Evolutionary conservation across 2,329 filamentous ascomycete genomes (phyloP).

Genomic region (Truncatella angustata): DNA sequence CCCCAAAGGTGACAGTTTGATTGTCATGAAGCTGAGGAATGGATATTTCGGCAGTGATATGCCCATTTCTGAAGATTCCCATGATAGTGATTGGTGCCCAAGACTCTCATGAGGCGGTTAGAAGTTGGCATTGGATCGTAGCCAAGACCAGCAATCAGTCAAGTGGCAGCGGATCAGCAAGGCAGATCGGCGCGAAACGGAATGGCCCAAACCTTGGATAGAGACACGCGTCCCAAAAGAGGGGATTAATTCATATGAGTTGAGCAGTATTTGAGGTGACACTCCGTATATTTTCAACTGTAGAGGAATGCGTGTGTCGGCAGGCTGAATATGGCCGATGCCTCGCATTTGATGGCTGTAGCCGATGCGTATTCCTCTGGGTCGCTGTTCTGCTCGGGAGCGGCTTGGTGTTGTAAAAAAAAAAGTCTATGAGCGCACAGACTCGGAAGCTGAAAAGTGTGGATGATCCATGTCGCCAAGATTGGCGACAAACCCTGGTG

Average conservation of each 20-base stretch:
- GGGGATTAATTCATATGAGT: not conserved
- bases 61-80: constrained; percentile 1
- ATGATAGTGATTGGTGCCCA: constrained; percentile 6
- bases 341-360: too few relatives aligned
- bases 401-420: not conserved
- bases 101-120: not conserved
- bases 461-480: not conserved
- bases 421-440: not conserved
- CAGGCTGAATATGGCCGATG: too few relatives aligned
- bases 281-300: too few relatives aligned
- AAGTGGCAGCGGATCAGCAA: constrained; percentile 3
- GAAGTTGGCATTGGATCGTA: not conserved
- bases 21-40: not conserved
- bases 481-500: constrained; percentile 8
- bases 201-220: not conserved
- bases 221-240: constrained; percentile 4
- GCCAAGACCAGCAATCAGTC: not conserved
- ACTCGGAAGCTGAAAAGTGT: not conserved
- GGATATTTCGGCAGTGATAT: not conserved
- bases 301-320: too few relatives aligned
- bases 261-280: not conserved
- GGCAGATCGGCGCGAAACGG: constrained; percentile 7
- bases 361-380: too few relatives aligned
- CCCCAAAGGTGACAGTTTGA: not conserved
- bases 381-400: not conserved